phyloP scores from a whole-genome alignment of 2,329 filamentous ascomycete genomes.

The Penicillium polonicum region DNA sequence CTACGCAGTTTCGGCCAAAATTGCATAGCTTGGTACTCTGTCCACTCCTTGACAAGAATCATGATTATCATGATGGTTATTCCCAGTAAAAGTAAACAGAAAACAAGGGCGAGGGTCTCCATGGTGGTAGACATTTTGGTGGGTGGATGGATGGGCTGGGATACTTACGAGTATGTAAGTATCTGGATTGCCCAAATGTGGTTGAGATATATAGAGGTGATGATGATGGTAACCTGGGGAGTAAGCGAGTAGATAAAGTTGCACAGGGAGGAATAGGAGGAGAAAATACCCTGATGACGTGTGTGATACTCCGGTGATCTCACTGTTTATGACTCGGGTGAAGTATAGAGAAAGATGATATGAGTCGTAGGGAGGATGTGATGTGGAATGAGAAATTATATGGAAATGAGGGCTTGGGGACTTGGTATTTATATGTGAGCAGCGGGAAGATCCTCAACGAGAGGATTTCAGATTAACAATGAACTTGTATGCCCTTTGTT shows the following conservation, averaged over 20 bases:
- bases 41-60: slow-evolving; percentile 10
- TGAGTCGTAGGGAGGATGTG: background rate
- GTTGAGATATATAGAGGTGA: background rate
- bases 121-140: background rate
- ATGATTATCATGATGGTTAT: slow-evolving; percentile 3
- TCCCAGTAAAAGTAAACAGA: background rate
- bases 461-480: background rate
- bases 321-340: background rate
- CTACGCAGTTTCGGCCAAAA: slow-evolving; percentile 9
- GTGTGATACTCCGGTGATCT: background rate
- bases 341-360: background rate
- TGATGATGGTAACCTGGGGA: background rate
- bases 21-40: slow-evolving; percentile 2
- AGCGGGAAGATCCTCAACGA: background rate
- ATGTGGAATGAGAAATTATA: background rate
- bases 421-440: slow-evolving; percentile 3
- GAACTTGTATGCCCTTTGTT: background rate
- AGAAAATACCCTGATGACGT: background rate
- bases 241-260: background rate
- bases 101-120: background rate
- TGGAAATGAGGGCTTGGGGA: background rate
- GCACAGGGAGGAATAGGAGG: background rate
- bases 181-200: background rate
- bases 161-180: background rate
- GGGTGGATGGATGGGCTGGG: background rate